Conservation (phyloP, 331 rosid genomes). For the Erythrophleum ivorense region DNA sequence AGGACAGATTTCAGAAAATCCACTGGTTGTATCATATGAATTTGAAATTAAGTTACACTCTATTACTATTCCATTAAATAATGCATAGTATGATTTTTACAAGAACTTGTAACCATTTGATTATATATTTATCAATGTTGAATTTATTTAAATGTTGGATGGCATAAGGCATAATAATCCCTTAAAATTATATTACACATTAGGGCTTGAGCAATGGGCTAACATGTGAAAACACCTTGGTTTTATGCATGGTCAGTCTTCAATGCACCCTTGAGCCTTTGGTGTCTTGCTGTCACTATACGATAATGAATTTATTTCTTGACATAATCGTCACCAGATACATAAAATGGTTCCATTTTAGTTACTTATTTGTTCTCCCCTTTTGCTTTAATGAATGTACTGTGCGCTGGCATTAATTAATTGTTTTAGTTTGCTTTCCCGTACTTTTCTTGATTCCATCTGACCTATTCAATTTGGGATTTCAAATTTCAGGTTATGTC, state of each 20-base stretch:
- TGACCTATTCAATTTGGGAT: conserved; percentile 26
- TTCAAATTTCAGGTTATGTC: conserved; percentile 70
- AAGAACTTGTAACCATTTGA: background rate
- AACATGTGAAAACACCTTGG: conserved; percentile 16
- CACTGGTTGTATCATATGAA: conserved; percentile 5
- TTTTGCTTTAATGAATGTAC: conserved; percentile 6
- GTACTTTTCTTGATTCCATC: conserved; percentile 35
- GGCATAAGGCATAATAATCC: background rate
- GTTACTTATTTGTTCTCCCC: background rate
- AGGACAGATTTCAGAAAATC: background rate
- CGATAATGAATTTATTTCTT: conserved; percentile 9
- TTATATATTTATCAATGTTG: background rate
- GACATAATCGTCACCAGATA: conserved; percentile 1
- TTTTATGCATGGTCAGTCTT: conserved; percentile 15
- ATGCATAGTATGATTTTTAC: background rate
- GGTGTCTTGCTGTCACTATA: background rate
- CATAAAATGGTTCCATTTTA: conserved; percentile 12
- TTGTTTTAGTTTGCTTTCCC: background rate
- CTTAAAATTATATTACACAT: background rate
- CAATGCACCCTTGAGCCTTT: background rate
- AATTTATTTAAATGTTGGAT: background rate
- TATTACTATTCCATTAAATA: background rate
- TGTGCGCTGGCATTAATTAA: conserved; percentile 18
- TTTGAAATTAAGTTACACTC: background rate
- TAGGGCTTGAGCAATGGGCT: background rate